Conservation (phyloP, 192 early-diverging fungal species). For the Haplosporangium gracile region DNA sequence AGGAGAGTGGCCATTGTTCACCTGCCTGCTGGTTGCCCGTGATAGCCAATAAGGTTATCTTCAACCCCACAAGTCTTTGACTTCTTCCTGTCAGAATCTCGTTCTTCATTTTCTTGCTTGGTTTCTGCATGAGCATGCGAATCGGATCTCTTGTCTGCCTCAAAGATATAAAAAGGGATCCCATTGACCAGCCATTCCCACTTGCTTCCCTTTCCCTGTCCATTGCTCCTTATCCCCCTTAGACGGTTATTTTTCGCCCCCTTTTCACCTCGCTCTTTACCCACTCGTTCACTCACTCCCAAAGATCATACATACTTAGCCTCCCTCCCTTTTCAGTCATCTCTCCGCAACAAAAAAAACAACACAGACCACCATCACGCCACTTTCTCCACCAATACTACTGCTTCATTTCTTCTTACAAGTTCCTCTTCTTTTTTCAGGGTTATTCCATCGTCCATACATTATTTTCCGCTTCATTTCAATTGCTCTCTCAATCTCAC, state of each 20-base stretch:
- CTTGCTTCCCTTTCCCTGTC: not conserved
- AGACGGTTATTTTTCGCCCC: not conserved
- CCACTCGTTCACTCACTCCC: not conserved
- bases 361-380: constrained; percentile 8
- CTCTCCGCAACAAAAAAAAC: not conserved
- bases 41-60: constrained; percentile 2
- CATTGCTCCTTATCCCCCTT: not conserved
- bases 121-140: not conserved
- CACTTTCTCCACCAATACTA: constrained; percentile 9
- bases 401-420: not conserved
- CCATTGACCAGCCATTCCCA: not conserved
- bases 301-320: not conserved
- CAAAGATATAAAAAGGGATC: not conserved
- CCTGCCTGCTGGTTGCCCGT: not conserved
- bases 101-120: not conserved
- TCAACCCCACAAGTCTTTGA: not conserved
- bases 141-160: not conserved
- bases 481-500: not conserved
- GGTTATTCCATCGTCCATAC: not conserved
- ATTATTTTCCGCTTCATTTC: not conserved
- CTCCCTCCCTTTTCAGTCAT: not conserved
- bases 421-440: not conserved
- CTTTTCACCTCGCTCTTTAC: not conserved
- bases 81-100: not conserved
- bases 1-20: no score